Base-by-base conservation (phyloP, 495 filamentous ascomycete species). In the Letharia columbiana region DNA sequence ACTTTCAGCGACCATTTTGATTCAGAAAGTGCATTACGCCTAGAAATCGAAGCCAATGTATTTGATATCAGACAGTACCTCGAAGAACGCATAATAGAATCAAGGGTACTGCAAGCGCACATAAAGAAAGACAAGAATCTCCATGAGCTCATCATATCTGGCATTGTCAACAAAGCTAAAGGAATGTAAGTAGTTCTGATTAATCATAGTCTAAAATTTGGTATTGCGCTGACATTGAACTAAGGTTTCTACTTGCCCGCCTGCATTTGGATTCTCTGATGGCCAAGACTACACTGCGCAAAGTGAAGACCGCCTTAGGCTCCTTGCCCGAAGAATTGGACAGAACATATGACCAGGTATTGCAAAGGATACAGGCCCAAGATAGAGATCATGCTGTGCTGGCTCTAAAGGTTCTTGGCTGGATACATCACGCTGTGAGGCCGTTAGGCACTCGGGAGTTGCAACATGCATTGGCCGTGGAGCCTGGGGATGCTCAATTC, bases 41-140 rank as follows among this genome's bases (percentile, higher is more conserved):
- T 76, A 3, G 69, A 75, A 47, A 76, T 80, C 12, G 52, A 62
- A 56, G 74, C 75, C 2, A 28, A 40, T 13, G 66, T 69, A 0
- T 39, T 66, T 17, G 77, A 79, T 60, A 61, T 79, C 11, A 39
- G 42, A 63, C 60, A 23, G 41, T 79, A 75, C 60, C 28, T 78
- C 13, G 33, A 69, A 18, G 35, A 37, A 4, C 56, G 63, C 6
- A 61, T 71, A 28, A 52, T 44, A 47, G 56, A 39, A 33, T 52
- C 64, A n/a, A 20, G 8, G 15, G 13, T 7, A 45, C 9, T 72
- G 45, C 35, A 37, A 59, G 33, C 23, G 6, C n/a, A 59, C 40
- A 40, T 71, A 9, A 50, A 69, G 12, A 64, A 49, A 45, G 58
- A 65, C 31, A 7, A 3, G 8, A 23, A 44, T 31, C 56, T 65